Evolutionary conservation across 352 stramenopile species (phyloP), one percentile per base, ranked within the genome.

Genomic region (Blastocystis sp.): DNA sequence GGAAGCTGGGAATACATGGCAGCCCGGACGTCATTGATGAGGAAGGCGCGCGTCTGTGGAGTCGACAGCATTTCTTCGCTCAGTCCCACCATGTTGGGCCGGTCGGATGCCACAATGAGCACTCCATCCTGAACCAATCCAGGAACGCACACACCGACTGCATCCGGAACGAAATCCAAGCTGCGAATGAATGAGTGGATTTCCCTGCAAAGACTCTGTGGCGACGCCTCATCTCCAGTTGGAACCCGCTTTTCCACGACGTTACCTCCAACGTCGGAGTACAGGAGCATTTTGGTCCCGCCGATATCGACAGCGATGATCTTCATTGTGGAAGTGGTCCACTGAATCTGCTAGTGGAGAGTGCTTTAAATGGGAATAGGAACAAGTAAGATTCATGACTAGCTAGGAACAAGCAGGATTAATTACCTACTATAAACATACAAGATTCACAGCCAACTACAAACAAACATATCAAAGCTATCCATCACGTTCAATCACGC

Each of bases 11-110:
- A 84, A 84, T 57, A 84, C 51, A 69, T 84, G 16, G 71, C 71
- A 36, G 71, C 71, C n/a, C 56, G 51, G 27, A 64, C n/a, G 27
- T 84, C 71, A 71, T 84, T 84, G 9, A 84, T 84, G n/a, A 84
- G 21, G 34, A 67, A 48, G 8, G 51, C 51, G n/a, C 49, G 42
- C 7, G 72, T 67, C 24, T 84, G 29, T 36, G 51, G 51, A 8
- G 71, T 84, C 6, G 51, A 71, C 3, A 84, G 24, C 71, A 84
- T 84, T 16, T 84, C 71, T 7, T 84, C 71, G n/a, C 29, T 38
- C n/a, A 84, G 51, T 34, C 71, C 71, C 24, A 36, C 71, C 34
- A 84, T 61, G 27, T 84, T 84, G n/a, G 32, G 71, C 72, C 51
- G 51, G 65, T 84, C 71, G 7, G 71, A 84, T 38, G 71, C 71